phyloP scores from a whole-genome alignment of 371 early-diverging fungal species.

The Lichtheimia ramosa region DNA sequence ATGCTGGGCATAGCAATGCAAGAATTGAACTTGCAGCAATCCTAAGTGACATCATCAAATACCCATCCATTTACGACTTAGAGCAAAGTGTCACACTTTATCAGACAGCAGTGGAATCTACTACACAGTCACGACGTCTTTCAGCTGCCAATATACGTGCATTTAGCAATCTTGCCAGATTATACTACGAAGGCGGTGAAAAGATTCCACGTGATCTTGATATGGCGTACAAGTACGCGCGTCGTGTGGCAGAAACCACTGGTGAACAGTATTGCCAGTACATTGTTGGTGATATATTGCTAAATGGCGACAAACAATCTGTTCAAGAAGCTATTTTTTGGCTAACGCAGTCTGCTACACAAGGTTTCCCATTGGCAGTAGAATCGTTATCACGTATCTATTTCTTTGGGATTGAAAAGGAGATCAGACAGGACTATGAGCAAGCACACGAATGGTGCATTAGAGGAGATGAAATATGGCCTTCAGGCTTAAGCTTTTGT shows the following conservation, averaged over 20 bases:
- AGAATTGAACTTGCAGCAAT: slow-evolving; percentile 39
- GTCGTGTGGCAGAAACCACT: slow-evolving; percentile 35
- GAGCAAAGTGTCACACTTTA: slow-evolving; percentile 33
- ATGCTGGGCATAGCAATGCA: slow-evolving; percentile 33
- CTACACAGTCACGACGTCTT: slow-evolving; percentile 9
- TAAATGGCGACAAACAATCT: slow-evolving; percentile 24
- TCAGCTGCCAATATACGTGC: slow-evolving; percentile 34
- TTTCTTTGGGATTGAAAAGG: slow-evolving; percentile 32
- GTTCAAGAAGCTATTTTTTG: slow-evolving; percentile 44
- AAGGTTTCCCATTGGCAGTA: slow-evolving; percentile 47
- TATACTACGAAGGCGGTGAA: slow-evolving; percentile 46
- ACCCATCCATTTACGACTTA: slow-evolving; percentile 38
- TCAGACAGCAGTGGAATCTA: slow-evolving; percentile 22
- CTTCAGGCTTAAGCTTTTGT: slow-evolving; percentile 49
- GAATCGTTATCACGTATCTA: slow-evolving; percentile 39
- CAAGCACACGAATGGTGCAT: slow-evolving; percentile 44
- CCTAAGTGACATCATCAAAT: slow-evolving; percentile 38
- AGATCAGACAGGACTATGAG: slow-evolving; percentile 39
- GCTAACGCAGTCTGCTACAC: slow-evolving; percentile 45
- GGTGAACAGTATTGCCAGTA: slow-evolving; percentile 53
- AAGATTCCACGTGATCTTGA: slow-evolving; percentile 32
- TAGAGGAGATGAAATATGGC: slow-evolving; percentile 51
- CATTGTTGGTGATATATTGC: slow-evolving; percentile 43
- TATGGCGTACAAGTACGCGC: slow-evolving; percentile 43
- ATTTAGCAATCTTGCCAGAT: slow-evolving; percentile 35